Evolutionary conservation across 306 rosid genomes (phyloP).

Genomic region (Lathyrus sativus): DNA sequence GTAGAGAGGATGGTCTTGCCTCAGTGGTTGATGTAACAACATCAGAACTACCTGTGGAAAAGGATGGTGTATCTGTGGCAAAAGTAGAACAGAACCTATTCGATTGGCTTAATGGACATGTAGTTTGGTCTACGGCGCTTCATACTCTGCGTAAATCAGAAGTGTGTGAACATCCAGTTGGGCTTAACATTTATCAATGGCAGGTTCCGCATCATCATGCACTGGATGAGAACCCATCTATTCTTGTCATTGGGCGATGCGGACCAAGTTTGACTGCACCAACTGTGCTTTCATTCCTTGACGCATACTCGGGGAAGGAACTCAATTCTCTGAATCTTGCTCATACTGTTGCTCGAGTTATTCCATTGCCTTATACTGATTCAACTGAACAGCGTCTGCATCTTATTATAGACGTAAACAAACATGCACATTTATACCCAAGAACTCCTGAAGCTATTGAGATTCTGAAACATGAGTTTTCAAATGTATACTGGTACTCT

Average conservation of each 20-base stretch:
- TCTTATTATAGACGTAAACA: slow-evolving; percentile 66
- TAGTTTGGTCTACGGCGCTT: slow-evolving; percentile 83
- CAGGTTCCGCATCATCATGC: slow-evolving; percentile 97
- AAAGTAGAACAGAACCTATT: slow-evolving; percentile 93
- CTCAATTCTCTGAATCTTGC: slow-evolving; percentile 51
- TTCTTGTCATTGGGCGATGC: slow-evolving; percentile 80
- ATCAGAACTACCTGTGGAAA: slow-evolving; percentile 88
- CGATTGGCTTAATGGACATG: slow-evolving; percentile 91
- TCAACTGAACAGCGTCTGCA: slow-evolving; percentile 88
- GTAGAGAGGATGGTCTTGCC: slow-evolving; percentile 98
- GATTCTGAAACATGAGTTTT: slow-evolving; percentile 67
- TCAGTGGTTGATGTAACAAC: slow-evolving; percentile 81
- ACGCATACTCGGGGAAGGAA: slow-evolving; percentile 80
- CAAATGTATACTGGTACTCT: slow-evolving; percentile 93
- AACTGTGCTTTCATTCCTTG: slow-evolving; percentile 79
- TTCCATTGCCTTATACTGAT: slow-evolving; percentile 87
- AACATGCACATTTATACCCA: slow-evolving; percentile 76
- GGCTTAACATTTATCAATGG: slow-evolving; percentile 92
- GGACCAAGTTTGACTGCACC: slow-evolving; percentile 63
- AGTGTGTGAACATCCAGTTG: slow-evolving; percentile 63
- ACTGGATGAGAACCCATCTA: slow-evolving; percentile 87
- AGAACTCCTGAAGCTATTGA: slow-evolving; percentile 77
- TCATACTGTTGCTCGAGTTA: slow-evolving; percentile 70
- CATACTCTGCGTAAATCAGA: slow-evolving; percentile 66
- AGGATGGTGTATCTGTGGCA: slow-evolving; percentile 81